These are phyloP conservation scores for Penstemon barbatus DNA, from an alignment of 257 asterid genomes.

Conservation along the genomic window DNA sequence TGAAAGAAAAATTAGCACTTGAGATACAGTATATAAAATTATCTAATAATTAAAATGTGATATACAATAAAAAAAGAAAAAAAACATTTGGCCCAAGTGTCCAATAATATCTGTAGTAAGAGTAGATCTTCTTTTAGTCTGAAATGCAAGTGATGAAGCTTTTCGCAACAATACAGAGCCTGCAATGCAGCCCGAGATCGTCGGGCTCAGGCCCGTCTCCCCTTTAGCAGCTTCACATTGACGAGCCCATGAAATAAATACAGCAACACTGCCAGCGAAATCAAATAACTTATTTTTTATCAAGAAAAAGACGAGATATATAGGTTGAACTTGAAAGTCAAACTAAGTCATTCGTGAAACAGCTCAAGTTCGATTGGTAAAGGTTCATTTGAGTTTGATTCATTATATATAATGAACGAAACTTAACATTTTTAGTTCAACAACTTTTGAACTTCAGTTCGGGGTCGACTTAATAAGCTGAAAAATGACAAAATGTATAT, in stretches of 20 bases:
- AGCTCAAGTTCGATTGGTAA: no score
- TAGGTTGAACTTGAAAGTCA: no score
- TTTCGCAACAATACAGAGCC: conserved; percentile 75
- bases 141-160: conserved; percentile 81
- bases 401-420: no score
- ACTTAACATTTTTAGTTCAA: no score
- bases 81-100: conserved; percentile 74
- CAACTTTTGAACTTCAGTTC: no score
- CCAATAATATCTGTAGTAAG: conserved; percentile 82
- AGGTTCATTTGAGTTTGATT: no score
- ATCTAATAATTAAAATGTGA: not conserved
- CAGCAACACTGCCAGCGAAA: conserved; percentile 64
- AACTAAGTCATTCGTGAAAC: no score
- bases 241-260: conserved; percentile 83
- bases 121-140: conserved; percentile 73
- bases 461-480: no score
- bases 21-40: not conserved
- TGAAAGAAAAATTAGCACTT: not conserved
- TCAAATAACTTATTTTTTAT: not conserved
- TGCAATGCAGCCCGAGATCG: conserved; percentile 70
- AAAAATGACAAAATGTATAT: no score
- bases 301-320: not conserved
- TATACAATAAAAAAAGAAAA: not conserved
- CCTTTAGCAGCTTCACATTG: conserved; percentile 37
- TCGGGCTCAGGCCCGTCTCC: conserved; percentile 46